phyloP scores from a whole-genome alignment of 164 flowering plant genomes.

The Vitis rupestris region DNA sequence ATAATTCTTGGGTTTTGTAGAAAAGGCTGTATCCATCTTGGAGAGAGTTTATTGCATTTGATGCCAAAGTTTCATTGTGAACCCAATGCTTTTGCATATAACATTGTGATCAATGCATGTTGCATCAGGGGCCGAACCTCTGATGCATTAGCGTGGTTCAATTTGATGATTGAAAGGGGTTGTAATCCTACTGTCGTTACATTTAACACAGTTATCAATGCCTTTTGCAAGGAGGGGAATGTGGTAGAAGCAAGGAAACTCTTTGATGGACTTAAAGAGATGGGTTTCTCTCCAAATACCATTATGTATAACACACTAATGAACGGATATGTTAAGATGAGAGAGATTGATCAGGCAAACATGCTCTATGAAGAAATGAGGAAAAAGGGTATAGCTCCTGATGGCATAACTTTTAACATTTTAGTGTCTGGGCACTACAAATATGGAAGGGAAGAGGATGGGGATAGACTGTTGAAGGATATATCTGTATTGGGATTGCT shows the following conservation, averaged over 20 bases:
- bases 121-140: conserved; percentile 51
- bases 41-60: conserved; percentile 59
- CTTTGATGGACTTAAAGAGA: conserved; percentile 43
- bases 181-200: conserved; percentile 60
- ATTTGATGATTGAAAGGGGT: conserved; percentile 57
- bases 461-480: conserved; percentile 48
- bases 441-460: conserved; percentile 61
- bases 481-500: conserved; percentile 32
- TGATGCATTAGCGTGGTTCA: conserved; percentile 46
- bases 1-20: conserved; percentile 77
- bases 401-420: conserved; percentile 70
- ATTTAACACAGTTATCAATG: conserved; percentile 60
- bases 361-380: conserved; percentile 67
- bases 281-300: conserved; percentile 49
- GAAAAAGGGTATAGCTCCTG: conserved; percentile 56
- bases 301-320: conserved; percentile 59
- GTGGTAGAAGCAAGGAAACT: conserved; percentile 59
- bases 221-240: conserved; percentile 76
- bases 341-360: conserved; percentile 60
- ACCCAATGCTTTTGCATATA: conserved; percentile 64
- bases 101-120: conserved; percentile 68
- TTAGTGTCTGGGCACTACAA: conserved; percentile 63
- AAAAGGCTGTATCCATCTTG: conserved; percentile 49
- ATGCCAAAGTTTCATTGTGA: conserved; percentile 61
- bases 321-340: conserved; percentile 80